Evolutionary conservation across 2,329 filamentous ascomycete species (phyloP).

Genomic region (Penicillium sp.): DNA sequence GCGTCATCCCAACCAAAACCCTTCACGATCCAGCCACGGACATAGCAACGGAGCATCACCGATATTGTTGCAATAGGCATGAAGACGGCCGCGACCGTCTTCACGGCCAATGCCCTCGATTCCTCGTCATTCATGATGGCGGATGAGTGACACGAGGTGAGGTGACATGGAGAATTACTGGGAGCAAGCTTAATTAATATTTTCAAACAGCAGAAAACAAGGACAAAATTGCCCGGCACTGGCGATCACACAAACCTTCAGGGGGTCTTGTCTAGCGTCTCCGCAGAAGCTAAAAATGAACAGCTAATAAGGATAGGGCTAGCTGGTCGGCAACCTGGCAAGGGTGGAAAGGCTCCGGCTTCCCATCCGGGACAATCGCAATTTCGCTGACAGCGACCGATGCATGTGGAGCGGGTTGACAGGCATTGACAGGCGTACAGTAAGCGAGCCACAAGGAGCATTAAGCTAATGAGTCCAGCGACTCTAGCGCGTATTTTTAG

Average conservation of each 20-base stretch:
- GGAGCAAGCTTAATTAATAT: not conserved
- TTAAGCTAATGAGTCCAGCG: not conserved
- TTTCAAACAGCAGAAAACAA: not conserved
- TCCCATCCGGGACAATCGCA: not conserved
- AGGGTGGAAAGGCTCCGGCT: not conserved
- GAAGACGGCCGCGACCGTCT: constrained; percentile 25
- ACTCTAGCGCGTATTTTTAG: not conserved
- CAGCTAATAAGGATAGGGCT: not conserved
- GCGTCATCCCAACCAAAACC: constrained; percentile 33
- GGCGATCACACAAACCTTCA: not conserved
- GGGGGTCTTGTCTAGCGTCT: not conserved
- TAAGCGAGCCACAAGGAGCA: not conserved
- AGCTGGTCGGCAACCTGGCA: not conserved
- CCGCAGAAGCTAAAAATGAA: not conserved
- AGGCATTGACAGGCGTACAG: not conserved
- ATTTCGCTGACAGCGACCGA: not conserved
- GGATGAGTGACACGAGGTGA: not conserved
- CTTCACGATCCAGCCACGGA: constrained; percentile 28
- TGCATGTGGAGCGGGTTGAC: not conserved
- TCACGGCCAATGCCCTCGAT: constrained; percentile 22
- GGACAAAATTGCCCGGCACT: not conserved
- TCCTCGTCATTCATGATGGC: constrained; percentile 16
- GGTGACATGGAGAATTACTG: not conserved
- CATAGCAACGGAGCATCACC: constrained; percentile 29
- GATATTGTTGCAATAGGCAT: constrained; percentile 24